A percentile compares a stretch with the other conserved stretches of the same genome.
phyloP scores from a whole-genome alignment of 257 asterid species.

The Plectranthus barbatus region DNA sequence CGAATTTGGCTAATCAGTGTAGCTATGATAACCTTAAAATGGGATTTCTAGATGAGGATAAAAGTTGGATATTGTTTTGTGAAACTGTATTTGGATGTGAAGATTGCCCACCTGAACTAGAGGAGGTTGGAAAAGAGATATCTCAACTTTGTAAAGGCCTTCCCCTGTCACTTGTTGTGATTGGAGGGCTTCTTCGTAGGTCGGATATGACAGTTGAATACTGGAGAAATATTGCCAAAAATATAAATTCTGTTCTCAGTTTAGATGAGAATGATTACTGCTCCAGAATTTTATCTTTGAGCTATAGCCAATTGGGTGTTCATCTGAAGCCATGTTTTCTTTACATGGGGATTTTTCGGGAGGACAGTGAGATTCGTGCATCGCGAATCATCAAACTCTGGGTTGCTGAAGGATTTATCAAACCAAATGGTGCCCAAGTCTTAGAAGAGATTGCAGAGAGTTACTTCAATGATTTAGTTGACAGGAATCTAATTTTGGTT shows the following conservation, averaged over 20 bases:
- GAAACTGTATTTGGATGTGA: background rate
- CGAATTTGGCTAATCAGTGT: background rate
- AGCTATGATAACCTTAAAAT: background rate
- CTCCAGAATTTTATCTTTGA: background rate
- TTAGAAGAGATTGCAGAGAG: background rate
- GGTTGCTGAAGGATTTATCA: constrained; percentile 5
- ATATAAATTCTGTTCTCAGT: background rate
- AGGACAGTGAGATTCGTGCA: background rate
- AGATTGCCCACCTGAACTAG: background rate
- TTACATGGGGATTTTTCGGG: background rate
- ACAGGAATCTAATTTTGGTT: background rate
- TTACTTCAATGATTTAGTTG: background rate
- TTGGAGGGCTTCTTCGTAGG: constrained; percentile 1
- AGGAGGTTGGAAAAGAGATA: background rate
- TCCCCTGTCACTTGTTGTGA: background rate
- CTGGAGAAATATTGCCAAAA: background rate
- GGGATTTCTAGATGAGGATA: background rate
- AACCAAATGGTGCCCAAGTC: background rate
- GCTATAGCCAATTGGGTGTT: background rate
- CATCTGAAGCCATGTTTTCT: constrained; percentile 2
- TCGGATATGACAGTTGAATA: background rate
- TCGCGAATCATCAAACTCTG: background rate
- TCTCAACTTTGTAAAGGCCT: background rate
- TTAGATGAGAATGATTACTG: background rate
- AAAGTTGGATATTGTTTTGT: background rate